These are phyloP conservation scores for Magnusiomyces sp. DNA, from an alignment of 1,139 yeast genomes.

Conservation along the genomic window DNA sequence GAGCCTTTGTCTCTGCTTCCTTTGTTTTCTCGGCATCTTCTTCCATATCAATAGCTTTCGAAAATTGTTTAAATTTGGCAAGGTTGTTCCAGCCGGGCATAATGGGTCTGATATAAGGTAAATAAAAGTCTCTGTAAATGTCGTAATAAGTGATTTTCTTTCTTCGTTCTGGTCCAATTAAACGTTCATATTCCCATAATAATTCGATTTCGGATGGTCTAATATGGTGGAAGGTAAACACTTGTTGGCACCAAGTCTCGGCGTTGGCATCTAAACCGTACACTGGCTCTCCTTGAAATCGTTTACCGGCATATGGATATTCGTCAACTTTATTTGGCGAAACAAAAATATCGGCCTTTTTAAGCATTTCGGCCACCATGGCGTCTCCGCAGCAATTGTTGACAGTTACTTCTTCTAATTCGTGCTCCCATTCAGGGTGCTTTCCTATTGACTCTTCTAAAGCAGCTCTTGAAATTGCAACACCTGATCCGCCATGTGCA, in stretches of 20 bases:
- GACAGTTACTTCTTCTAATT: constrained; percentile 24
- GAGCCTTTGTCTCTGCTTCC: constrained; percentile 1
- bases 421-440: constrained; percentile 22
- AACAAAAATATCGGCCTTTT: constrained; percentile 12
- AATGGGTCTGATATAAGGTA: constrained; percentile 26
- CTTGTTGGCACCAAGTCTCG: constrained; percentile 29
- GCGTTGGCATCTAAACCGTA: constrained; percentile 17
- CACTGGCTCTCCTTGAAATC: constrained; percentile 30
- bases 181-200: constrained; percentile 32
- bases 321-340: constrained; percentile 20
- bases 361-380: constrained; percentile 28
- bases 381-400: constrained; percentile 32
- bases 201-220: constrained; percentile 28
- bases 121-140: constrained; percentile 29
- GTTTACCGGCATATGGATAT: constrained; percentile 18
- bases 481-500: constrained; percentile 36
- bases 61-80: constrained; percentile 16
- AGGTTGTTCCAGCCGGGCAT: constrained; percentile 27
- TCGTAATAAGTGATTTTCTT: constrained; percentile 26
- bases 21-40: constrained; percentile 3
- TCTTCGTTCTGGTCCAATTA: constrained; percentile 23
- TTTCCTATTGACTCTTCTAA: constrained; percentile 19
- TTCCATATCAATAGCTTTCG: constrained; percentile 11
- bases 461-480: constrained; percentile 30
- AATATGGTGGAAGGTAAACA: constrained; percentile 31